phyloP scores from a whole-genome alignment of 768 basidiomycete species.

The Rhodosporidiobolus odoratus region DNA sequence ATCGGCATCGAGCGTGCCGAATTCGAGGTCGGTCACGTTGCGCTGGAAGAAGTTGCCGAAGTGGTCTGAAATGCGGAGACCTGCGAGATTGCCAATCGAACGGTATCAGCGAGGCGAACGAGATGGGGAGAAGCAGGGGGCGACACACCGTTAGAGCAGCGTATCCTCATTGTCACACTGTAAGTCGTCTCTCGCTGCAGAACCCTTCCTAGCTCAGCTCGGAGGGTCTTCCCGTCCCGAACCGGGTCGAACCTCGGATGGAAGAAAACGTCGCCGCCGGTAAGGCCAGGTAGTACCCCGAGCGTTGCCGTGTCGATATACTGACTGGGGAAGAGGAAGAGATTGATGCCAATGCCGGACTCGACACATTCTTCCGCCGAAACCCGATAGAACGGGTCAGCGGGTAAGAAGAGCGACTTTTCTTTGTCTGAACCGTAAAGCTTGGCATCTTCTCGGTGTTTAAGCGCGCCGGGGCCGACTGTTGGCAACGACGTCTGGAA shows the following conservation, averaged over 20 bases:
- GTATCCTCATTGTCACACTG: constrained; percentile 71
- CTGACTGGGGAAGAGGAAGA: constrained; percentile 75
- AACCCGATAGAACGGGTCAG: constrained; percentile 71
- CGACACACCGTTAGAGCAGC: constrained; percentile 71
- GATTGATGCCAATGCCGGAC: constrained; percentile 79
- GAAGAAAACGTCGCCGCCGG: constrained; percentile 87
- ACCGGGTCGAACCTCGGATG: constrained; percentile 77
- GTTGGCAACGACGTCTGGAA: constrained; percentile 45
- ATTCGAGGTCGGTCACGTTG: constrained; percentile 65
- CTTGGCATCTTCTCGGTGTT: constrained; percentile 55
- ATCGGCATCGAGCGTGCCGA: constrained; percentile 74
- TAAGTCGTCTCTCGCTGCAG: constrained; percentile 67
- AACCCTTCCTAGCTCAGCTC: constrained; percentile 70
- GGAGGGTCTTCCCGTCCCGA: constrained; percentile 61
- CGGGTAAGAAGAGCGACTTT: constrained; percentile 67
- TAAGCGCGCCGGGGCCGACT: constrained; percentile 44
- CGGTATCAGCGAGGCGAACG: constrained; percentile 7
- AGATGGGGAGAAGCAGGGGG: constrained; percentile 48
- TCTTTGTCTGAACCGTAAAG: constrained; percentile 83
- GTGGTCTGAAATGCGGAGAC: constrained; percentile 49
- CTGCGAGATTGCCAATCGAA: constrained; percentile 24
- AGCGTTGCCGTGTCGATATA: constrained; percentile 83
- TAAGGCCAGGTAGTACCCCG: constrained; percentile 63
- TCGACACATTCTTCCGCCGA: constrained; percentile 83
- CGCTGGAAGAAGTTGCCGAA: constrained; percentile 68